Percentiles rank a stretch among this genome's conserved stretches.
These are phyloP conservation scores for Yamadazyma jaroonii DNA, from an alignment of 1,139 yeast genomes.

Conservation along the genomic window DNA sequence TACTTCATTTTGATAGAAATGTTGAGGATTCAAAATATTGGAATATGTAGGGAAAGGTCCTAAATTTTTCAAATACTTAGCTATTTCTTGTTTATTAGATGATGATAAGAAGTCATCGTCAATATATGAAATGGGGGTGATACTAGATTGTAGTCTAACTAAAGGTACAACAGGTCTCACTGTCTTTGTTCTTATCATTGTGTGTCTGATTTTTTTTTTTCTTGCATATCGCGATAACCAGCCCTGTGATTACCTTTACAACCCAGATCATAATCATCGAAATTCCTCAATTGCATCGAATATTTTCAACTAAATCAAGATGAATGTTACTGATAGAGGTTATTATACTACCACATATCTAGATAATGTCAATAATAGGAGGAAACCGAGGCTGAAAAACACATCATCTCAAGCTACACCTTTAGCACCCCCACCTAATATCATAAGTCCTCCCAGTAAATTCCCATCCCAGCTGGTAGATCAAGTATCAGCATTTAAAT, in stretches of 20 bases:
- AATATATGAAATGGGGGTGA: constrained; percentile 27
- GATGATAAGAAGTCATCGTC: constrained; percentile 32
- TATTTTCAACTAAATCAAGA: constrained; percentile 10
- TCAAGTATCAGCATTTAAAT: not conserved
- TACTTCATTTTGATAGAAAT: constrained; percentile 82
- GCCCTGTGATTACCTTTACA: constrained; percentile 6
- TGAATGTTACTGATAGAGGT: constrained; percentile 31
- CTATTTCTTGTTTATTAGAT: constrained; percentile 37
- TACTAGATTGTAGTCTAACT: constrained; percentile 3
- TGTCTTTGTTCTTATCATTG: constrained; percentile 1
- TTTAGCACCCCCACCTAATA: not conserved
- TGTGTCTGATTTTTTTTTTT: too few relatives aligned
- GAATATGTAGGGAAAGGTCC: constrained; percentile 48
- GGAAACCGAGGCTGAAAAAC: not conserved
- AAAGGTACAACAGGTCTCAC: not conserved
- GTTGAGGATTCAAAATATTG: constrained; percentile 56
- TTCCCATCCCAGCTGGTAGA: constrained; percentile 1
- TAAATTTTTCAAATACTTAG: constrained; percentile 35
- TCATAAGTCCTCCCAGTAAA: not conserved
- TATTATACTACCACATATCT: constrained; percentile 27
- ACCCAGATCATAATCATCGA: constrained; percentile 1
- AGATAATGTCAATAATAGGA: constrained; percentile 16
- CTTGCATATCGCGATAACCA: constrained; percentile 3
- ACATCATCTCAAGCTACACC: not conserved
- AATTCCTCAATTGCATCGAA: not conserved